These are phyloP conservation scores for Xylaria sp. DNA, from an alignment of 2,329 filamentous ascomycete species.

Conservation along the genomic window DNA sequence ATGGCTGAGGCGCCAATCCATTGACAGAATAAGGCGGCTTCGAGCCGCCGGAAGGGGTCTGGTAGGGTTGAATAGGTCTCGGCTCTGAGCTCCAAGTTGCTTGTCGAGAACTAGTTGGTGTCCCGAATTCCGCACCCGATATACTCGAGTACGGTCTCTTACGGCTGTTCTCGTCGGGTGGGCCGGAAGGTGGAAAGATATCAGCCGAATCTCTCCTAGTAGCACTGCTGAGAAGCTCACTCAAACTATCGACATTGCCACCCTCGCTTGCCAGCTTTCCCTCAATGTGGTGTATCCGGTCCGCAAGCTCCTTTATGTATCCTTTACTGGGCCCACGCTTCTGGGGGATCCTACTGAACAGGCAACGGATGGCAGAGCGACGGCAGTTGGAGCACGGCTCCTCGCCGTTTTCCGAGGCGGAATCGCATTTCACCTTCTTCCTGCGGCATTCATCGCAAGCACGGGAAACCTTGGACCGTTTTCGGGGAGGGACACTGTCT, in stretches of 20 bases:
- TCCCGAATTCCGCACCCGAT: slow-evolving; percentile 39
- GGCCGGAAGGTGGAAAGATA: slow-evolving; percentile 54
- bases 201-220: slow-evolving; percentile 48
- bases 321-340: slow-evolving; percentile 90
- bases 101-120: slow-evolving; percentile 47
- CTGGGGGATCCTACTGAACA: slow-evolving; percentile 86
- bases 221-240: slow-evolving; percentile 41
- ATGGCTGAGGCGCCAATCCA: slow-evolving; percentile 51
- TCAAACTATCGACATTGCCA: slow-evolving; percentile 48
- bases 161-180: slow-evolving; percentile 41
- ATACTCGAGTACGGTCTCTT: slow-evolving; percentile 43
- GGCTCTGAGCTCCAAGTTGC: slow-evolving; percentile 52
- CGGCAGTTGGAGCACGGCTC: slow-evolving; percentile 81
- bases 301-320: slow-evolving; percentile 91
- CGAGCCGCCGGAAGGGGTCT: slow-evolving; percentile 38
- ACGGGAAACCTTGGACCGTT: slow-evolving; percentile 83
- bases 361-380: slow-evolving; percentile 73
- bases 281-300: slow-evolving; percentile 81
- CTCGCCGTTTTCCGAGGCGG: slow-evolving; percentile 71
- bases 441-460: slow-evolving; percentile 88
- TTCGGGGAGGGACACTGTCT: slow-evolving; percentile 68
- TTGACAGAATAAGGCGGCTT: slow-evolving; percentile 42
- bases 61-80: slow-evolving; percentile 47
- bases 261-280: slow-evolving; percentile 67
- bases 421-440: slow-evolving; percentile 90